Evolutionary conservation across 768 basidiomycete genomes (phyloP).

Genomic region (Thelephora ganbajun): DNA sequence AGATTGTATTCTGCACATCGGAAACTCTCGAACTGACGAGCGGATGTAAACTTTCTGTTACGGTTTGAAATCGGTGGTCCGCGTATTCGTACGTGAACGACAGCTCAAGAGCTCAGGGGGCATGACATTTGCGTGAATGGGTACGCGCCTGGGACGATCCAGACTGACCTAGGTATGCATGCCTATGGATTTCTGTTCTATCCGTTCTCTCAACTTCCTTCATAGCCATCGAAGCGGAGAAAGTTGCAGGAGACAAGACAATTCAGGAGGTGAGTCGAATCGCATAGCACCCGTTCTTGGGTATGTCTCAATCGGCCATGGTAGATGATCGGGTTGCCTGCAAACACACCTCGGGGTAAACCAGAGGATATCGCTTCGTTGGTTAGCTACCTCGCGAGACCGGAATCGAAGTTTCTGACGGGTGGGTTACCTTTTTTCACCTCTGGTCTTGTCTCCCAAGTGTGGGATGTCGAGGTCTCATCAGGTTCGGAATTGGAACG

Average conservation of each 20-base stretch:
- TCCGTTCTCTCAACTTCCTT: background rate
- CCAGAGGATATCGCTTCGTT: constrained; percentile 10
- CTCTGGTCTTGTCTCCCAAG: background rate
- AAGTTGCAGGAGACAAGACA: background rate
- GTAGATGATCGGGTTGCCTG: constrained; percentile 4
- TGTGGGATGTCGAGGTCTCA: background rate
- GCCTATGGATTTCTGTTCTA: constrained; percentile 30
- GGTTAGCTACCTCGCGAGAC: constrained; percentile 12
- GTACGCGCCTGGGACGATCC: constrained; percentile 14
- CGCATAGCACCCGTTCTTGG: background rate
- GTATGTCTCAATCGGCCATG: constrained; percentile 7
- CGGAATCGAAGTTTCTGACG: constrained; percentile 11
- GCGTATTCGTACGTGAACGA: background rate
- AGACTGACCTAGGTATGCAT: constrained; percentile 14
- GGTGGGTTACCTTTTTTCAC: constrained; percentile 1
- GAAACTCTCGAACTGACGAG: background rate
- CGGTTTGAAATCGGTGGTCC: too few species aligned
- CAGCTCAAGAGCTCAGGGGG: constrained; percentile 12
- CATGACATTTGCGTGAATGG: constrained; percentile 15
- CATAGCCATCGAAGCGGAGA: background rate
- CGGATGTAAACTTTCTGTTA: too few species aligned
- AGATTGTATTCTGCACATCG: background rate
- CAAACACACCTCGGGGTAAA: constrained; percentile 1
- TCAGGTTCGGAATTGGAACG: background rate
- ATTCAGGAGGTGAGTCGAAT: background rate